Evolutionary conservation across 2,329 filamentous ascomycete genomes (phyloP).

Genomic region (Fusarium pininemorale): DNA sequence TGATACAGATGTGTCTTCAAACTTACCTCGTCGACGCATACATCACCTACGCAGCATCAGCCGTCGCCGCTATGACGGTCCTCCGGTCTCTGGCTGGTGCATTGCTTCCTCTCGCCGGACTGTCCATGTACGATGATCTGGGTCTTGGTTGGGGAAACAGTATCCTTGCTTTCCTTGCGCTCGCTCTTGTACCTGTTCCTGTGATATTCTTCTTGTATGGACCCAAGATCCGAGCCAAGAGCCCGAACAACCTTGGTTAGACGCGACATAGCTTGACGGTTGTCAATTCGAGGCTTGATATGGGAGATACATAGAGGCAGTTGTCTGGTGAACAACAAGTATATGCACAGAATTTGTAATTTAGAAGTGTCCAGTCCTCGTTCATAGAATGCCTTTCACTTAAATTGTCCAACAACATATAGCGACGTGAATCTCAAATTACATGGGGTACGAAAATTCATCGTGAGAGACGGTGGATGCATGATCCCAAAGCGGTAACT

Average conservation of each 20-base stretch:
- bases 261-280: not conserved
- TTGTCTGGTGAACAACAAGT: not conserved
- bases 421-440: accelerated
- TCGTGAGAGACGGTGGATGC: not conserved
- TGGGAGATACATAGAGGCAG: not conserved
- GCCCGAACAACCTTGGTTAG: conserved; percentile 33
- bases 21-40: conserved; percentile 51
- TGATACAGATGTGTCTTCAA: conserved; percentile 44
- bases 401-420: not conserved
- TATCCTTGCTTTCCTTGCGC: conserved; percentile 56
- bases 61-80: conserved; percentile 43
- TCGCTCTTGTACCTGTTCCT: conserved; percentile 36
- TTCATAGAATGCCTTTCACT: not conserved
- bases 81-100: conserved; percentile 68
- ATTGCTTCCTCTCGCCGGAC: conserved; percentile 69
- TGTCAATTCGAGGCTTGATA: accelerated
- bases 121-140: conserved; percentile 50
- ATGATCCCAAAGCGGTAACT: not conserved
- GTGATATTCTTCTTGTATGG: conserved; percentile 35
- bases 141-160: conserved; percentile 59
- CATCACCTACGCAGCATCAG: conserved; percentile 44
- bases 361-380: not conserved
- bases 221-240: conserved; percentile 35
- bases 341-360: not conserved
- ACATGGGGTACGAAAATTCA: not conserved